A percentile compares a stretch with the other conserved stretches of the same genome.
Evolutionary conservation across 108 stramenopile genomes (phyloP).

Genomic region (Cyclotella cryptica): DNA sequence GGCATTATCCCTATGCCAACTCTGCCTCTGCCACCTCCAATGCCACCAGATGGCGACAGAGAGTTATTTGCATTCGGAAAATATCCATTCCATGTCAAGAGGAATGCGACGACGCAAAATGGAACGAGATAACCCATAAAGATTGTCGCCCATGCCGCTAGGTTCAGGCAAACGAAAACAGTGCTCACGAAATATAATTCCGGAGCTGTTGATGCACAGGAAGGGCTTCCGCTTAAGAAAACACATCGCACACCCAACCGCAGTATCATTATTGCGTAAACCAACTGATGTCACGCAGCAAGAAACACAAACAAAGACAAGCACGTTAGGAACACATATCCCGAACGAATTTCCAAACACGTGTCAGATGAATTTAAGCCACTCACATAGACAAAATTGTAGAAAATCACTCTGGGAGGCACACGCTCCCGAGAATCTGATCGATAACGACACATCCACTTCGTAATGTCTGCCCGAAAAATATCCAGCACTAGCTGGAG

Average conservation of each 20-base stretch:
- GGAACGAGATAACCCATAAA: conserved; percentile 70
- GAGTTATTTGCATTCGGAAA: conserved; percentile 54
- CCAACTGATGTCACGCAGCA: conserved; percentile 27
- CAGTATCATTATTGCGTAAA: conserved; percentile 66
- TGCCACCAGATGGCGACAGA: conserved; percentile 20
- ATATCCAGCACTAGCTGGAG: conserved; percentile 73
- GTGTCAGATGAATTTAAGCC: not conserved
- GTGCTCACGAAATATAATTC: conserved; percentile 62
- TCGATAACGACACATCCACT: conserved; percentile 65
- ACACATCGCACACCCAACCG: conserved; percentile 63
- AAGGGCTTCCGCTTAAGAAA: conserved; percentile 40
- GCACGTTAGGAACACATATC: not conserved
- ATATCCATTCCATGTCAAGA: conserved; percentile 77
- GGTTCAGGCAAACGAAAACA: conserved; percentile 63
- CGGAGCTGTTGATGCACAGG: conserved; percentile 66
- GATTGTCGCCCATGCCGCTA: conserved; percentile 72
- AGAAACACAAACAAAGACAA: not conserved
- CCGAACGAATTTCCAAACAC: not conserved
- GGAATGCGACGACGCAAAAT: conserved; percentile 62
- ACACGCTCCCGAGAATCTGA: conserved; percentile 50
- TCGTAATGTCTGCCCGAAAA: conserved; percentile 78
- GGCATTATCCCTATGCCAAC: conserved; percentile 14
- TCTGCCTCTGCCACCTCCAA: conserved; percentile 32
- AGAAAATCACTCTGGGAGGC: conserved; percentile 56
- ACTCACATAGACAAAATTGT: conserved; percentile 68